phyloP scores from a whole-genome alignment of 805 yeast species.

The Komagataella populi region DNA sequence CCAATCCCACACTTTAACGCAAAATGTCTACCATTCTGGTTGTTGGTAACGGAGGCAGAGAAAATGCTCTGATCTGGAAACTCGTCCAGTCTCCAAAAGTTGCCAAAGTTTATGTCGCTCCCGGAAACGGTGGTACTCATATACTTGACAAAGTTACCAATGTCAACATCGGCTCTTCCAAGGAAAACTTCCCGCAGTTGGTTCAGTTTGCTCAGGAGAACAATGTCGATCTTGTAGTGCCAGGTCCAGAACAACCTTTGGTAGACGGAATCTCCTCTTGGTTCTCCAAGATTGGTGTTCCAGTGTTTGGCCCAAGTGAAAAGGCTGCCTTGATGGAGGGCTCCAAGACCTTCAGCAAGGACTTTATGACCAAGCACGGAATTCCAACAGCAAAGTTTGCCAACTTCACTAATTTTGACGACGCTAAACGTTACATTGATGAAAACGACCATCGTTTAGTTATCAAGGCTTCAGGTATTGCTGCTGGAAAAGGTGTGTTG shows the following conservation, averaged over 20 bases:
- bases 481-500: slow-evolving; percentile 97
- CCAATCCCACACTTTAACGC: neutral
- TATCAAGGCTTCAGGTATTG: slow-evolving; percentile 94
- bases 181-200: slow-evolving; percentile 54
- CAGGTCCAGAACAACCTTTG: slow-evolving; percentile 99
- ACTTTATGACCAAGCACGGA: slow-evolving; percentile 80
- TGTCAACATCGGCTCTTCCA: slow-evolving; percentile 52
- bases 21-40: slow-evolving; percentile 45
- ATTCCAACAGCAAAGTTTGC: slow-evolving; percentile 92
- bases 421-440: slow-evolving; percentile 61
- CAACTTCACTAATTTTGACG: slow-evolving; percentile 65
- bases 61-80: slow-evolving; percentile 93
- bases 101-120: slow-evolving; percentile 72
- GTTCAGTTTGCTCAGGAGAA: slow-evolving; percentile 64
- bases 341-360: slow-evolving; percentile 87
- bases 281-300: slow-evolving; percentile 75
- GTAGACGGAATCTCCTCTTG: slow-evolving; percentile 79
- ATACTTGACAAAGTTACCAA: slow-evolving; percentile 45
- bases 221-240: slow-evolving; percentile 62
- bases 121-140: slow-evolving; percentile 93
- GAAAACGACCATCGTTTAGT: slow-evolving; percentile 65
- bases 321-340: slow-evolving; percentile 94
- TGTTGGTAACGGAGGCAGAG: slow-evolving; percentile 98
- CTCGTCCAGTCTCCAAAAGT: slow-evolving; percentile 68
- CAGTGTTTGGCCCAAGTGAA: slow-evolving; percentile 92